These are phyloP conservation scores for Taphrina betulina DNA, from an alignment of 1,139 yeast species.

Conservation along the genomic window DNA sequence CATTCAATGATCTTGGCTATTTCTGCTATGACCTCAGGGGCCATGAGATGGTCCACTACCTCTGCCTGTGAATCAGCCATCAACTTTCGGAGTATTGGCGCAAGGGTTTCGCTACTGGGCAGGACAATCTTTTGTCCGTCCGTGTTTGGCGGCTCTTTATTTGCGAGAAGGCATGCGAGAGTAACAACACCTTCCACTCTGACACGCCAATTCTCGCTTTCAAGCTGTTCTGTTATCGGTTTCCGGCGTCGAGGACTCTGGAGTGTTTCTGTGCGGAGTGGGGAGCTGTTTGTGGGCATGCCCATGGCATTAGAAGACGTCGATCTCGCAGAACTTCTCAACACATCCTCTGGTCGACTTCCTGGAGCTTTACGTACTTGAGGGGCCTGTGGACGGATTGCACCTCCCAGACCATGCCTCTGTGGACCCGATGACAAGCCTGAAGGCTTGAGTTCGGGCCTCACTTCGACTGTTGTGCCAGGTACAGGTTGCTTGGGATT, in stretches of 20 bases:
- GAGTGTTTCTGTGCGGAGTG: slow-evolving; percentile 2
- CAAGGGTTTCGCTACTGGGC: slow-evolving; percentile 32
- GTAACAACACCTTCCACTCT: slow-evolving; percentile 35
- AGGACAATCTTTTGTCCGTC: slow-evolving; percentile 26
- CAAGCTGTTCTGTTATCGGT: slow-evolving; percentile 34
- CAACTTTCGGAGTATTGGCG: slow-evolving; percentile 30
- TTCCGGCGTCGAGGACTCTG: slow-evolving; percentile 16
- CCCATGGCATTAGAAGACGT: slow-evolving; percentile 1
- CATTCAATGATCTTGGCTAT: slow-evolving; percentile 31
- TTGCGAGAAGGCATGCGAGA: slow-evolving; percentile 35
- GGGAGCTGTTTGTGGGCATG: slow-evolving; percentile 1
- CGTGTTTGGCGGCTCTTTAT: slow-evolving; percentile 33
- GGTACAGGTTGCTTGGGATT: background rate
- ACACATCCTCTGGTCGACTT: slow-evolving; percentile 12
- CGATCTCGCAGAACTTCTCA: slow-evolving; percentile 17
- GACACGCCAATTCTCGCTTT: slow-evolving; percentile 29
- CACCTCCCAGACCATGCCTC: slow-evolving; percentile 32
- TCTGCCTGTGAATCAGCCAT: slow-evolving; percentile 35
- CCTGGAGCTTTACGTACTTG: slow-evolving; percentile 14
- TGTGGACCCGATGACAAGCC: slow-evolving; percentile 34
- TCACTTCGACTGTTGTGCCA: background rate
- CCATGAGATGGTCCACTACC: slow-evolving; percentile 35
- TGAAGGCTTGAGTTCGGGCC: slow-evolving; percentile 2
- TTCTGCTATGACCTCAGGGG: slow-evolving; percentile 35
- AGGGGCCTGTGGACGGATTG: slow-evolving; percentile 24